phyloP scores from a whole-genome alignment of 345 rosid species.

The Noccaea bulbosa region DNA sequence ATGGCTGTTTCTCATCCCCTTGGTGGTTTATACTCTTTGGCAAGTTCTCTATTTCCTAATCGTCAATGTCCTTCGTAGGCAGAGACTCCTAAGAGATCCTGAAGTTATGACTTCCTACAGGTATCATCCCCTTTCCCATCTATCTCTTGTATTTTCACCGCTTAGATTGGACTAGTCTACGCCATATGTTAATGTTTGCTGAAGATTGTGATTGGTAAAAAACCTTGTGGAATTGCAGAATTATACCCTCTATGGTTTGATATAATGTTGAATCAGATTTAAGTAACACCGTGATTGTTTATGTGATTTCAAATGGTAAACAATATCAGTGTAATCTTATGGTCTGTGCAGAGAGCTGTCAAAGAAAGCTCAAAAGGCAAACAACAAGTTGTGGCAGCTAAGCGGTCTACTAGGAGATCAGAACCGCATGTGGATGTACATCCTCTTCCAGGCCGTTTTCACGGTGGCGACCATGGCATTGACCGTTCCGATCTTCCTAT shows the following conservation, averaged over 20 bases:
- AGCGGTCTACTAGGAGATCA: constrained; percentile 88
- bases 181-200: not conserved
- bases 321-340: not conserved
- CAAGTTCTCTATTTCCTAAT: constrained; percentile 87
- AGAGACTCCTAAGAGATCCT: constrained; percentile 90
- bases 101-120: constrained; percentile 99
- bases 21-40: constrained; percentile 88
- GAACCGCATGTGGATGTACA: constrained; percentile 82
- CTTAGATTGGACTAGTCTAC: not conserved
- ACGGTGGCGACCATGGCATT: constrained; percentile 95
- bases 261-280: too few relatives aligned
- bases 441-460: constrained; percentile 71
- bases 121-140: constrained; percentile 41
- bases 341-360: constrained; percentile 67
- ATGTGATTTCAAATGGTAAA: too few relatives aligned
- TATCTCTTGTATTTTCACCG: not conserved
- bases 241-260: not conserved
- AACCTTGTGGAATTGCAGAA: too few relatives aligned
- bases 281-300: too few relatives aligned
- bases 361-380: constrained; percentile 86
- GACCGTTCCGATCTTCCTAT: constrained; percentile 87
- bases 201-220: too few relatives aligned
- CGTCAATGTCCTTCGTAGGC: constrained; percentile 88
- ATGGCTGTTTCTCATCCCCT: constrained; percentile 89
- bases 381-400: constrained; percentile 81